Base-by-base conservation (phyloP, 768 basidiomycete genomes). In the Exidia glandulosa region DNA sequence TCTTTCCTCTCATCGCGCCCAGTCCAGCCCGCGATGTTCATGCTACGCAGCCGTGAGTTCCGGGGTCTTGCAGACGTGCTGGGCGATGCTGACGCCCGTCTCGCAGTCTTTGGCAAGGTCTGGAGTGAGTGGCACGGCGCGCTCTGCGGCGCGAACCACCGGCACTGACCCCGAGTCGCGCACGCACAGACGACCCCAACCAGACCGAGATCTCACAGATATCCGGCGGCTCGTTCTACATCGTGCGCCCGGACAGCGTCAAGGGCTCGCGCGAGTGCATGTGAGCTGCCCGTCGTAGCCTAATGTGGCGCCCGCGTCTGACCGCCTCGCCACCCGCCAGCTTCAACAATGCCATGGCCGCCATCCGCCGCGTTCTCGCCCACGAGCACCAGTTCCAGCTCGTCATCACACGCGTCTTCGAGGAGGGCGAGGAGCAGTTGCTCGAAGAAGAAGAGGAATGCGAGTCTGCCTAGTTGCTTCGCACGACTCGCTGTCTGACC, bases 201-300 rank as follows among this genome's bases (percentile, higher is more conserved):
- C 90, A 92, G 58, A 84, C 92, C 32, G 95, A 98, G 73, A 88
- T 98, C 41, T 90, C 94, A 56, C 94, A 95, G 75, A 90, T 97
- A 61, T 87, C 90, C 25, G 84, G 86, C 33, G 95, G 95, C 2
- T 88, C 92, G 71, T 82, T 99, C 29, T 94, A 86, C 74, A 85
- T 97, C 59, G 86, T 94, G 58, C 83, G 95, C 37, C 90, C 93
- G 41, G 93, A 90, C 58, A 90, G 88, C 66, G 86, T 96, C 66
- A 88, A 94, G 61, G 87, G 90, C 25, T 89, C 89, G 25, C 77
- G 94, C 66, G 95, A 98, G 79, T 98, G 95, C 91, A 96, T 97
- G 94, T 96, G 68, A 63, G 91, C 31, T 31, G 61, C 57, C 6
- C 16, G 36, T 52, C 3, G 6, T 33, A 25, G 57, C 6, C 36